Percentiles rank a stretch among this genome's conserved stretches.
Conservation (phyloP, 176 grass and related monocot species). For the Urochloa ruziziensis region DNA sequence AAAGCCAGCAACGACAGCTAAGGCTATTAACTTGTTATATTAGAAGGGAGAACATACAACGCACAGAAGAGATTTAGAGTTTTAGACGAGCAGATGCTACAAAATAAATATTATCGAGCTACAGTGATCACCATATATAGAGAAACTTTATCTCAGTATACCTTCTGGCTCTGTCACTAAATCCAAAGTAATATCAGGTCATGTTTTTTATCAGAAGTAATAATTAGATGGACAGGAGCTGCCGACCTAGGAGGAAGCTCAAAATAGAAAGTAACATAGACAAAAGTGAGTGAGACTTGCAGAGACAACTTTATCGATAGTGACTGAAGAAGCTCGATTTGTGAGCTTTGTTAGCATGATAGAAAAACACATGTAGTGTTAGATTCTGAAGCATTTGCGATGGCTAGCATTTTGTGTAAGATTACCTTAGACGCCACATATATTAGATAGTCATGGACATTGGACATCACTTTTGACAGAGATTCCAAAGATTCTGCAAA, state of each 20-base stretch:
- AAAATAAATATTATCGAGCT: conserved; percentile 1
- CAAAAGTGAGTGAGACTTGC: not conserved
- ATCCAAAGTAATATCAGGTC: not conserved
- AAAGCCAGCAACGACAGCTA: not conserved
- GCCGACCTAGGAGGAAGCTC: not conserved
- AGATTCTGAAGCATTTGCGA: not conserved
- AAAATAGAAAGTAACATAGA: not conserved
- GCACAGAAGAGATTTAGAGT: not conserved
- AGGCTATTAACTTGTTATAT: not conserved
- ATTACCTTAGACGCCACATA: conserved; percentile 87
- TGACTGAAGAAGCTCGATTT: conserved; percentile 13
- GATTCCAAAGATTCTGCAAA: conserved; percentile 47
- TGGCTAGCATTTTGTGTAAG: not conserved
- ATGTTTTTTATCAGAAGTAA: not conserved
- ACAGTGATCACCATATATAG: not conserved
- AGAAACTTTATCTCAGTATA: not conserved
- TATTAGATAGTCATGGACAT: conserved; percentile 86
- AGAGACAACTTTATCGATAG: not conserved
- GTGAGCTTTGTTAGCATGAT: not conserved
- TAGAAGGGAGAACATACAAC: not conserved
- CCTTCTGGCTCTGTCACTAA: not conserved
- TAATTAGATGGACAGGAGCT: not conserved
- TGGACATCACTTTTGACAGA: conserved; percentile 70
- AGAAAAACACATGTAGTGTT: not conserved
- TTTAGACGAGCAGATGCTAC: not conserved